Conservation (phyloP, 1,284 basidiomycete species). For the Ceratobasidium sp. region DNA sequence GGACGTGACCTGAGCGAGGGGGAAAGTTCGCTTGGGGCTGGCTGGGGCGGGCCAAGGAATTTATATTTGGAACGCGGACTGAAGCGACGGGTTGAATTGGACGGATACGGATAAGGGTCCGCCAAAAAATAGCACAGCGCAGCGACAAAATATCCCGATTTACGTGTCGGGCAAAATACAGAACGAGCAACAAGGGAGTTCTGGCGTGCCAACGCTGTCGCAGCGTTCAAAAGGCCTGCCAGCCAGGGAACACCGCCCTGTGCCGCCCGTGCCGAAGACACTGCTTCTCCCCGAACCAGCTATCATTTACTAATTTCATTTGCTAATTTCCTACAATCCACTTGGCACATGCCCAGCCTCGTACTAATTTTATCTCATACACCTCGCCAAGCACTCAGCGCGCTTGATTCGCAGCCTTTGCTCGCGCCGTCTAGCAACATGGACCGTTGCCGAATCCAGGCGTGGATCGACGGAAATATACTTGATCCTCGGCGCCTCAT, state of each 20-base stretch:
- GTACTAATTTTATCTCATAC: not conserved
- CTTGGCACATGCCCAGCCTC: not conserved
- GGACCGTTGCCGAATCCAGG: not conserved
- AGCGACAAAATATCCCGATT: not conserved
- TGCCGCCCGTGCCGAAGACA: constrained; percentile 12
- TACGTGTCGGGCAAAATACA: no score
- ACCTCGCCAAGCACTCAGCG: not conserved
- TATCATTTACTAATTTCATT: not conserved
- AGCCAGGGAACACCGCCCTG: not conserved
- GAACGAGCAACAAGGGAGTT: constrained; percentile 19
- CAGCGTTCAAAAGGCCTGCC: constrained; percentile 1
- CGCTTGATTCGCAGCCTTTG: not conserved
- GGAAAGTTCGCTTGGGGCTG: constrained; percentile 22
- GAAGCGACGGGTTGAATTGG: constrained; percentile 27
- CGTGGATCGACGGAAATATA: constrained; percentile 7
- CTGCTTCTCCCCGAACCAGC: constrained; percentile 20
- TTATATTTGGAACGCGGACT: constrained; percentile 21
- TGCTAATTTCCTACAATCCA: not conserved
- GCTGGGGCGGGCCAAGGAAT: not conserved
- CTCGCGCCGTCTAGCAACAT: not conserved
- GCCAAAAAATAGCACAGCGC: not conserved
- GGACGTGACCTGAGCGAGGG: constrained; percentile 30
- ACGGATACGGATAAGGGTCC: constrained; percentile 17
- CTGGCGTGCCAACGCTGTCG: no score
- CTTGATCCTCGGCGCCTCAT: not conserved